A percentile compares a stretch with the other conserved stretches of the same genome.
Evolutionary conservation across 441 rosid species (phyloP).

Genomic region (Erysimum pusillum): DNA sequence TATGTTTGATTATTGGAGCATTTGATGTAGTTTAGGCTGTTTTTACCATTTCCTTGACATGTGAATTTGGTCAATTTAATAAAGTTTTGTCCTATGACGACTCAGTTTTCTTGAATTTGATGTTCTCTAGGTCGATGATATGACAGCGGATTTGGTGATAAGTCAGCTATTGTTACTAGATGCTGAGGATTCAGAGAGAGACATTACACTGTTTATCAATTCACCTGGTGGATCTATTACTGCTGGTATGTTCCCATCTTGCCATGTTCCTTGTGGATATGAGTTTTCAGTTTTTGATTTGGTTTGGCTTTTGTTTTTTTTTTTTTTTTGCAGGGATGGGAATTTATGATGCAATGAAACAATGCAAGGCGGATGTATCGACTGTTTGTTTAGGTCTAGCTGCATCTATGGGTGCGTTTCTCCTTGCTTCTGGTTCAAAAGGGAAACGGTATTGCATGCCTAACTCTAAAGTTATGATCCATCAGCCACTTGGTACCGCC

Average conservation of each 20-base stretch:
- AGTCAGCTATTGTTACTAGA: constrained; percentile 91
- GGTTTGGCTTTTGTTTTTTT: neutral
- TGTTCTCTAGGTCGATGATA: constrained; percentile 79
- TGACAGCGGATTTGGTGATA: constrained; percentile 82
- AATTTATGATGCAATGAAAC: constrained; percentile 88
- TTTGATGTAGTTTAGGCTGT: constrained; percentile 8
- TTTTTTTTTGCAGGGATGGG: constrained; percentile 68
- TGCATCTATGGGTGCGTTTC: constrained; percentile 93
- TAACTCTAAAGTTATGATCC: constrained; percentile 91
- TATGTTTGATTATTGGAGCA: neutral
- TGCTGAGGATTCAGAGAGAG: constrained; percentile 80
- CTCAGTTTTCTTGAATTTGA: constrained; percentile 16
- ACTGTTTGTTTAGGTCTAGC: constrained; percentile 93
- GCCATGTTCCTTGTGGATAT: neutral
- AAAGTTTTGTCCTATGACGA: neutral
- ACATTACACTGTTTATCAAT: constrained; percentile 82
- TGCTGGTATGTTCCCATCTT: constrained; percentile 62
- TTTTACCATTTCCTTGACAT: neutral
- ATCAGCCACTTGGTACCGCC: constrained; percentile 90
- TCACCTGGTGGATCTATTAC: constrained; percentile 96
- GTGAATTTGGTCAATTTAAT: neutral
- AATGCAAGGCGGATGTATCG: constrained; percentile 94
- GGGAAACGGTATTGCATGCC: constrained; percentile 99
- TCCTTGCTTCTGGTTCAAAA: constrained; percentile 86
- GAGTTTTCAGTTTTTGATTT: constrained; percentile 2